phyloP scores from a whole-genome alignment of 331 rosid genomes.

The Quercus lobata region DNA sequence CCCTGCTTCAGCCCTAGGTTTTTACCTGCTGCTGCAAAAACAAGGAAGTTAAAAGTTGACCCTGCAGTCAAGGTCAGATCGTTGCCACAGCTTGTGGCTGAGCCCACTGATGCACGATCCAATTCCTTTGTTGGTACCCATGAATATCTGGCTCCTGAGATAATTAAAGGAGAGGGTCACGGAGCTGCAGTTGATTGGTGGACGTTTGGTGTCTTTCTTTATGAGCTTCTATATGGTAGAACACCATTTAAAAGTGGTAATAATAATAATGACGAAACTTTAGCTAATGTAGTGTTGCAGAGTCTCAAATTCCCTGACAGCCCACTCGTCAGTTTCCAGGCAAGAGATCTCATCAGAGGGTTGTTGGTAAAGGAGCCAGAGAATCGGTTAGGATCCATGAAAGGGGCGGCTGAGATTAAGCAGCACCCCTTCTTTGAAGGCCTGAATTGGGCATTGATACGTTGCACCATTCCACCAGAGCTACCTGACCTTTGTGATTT shows the following conservation, averaged over 20 bases:
- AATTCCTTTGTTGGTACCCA: constrained; percentile 93
- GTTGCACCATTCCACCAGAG: constrained; percentile 84
- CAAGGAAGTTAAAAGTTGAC: constrained; percentile 63
- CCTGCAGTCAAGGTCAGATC: constrained; percentile 55
- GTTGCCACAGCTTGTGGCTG: constrained; percentile 89
- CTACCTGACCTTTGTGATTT: constrained; percentile 61
- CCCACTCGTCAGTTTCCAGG: constrained; percentile 67
- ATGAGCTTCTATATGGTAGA: constrained; percentile 73
- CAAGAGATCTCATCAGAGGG: constrained; percentile 78
- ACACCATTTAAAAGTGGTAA: constrained; percentile 78
- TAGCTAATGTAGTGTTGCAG: constrained; percentile 75
- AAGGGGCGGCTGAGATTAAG: constrained; percentile 95
- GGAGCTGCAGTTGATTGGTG: constrained; percentile 99
- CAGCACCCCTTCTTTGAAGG: constrained; percentile 96
- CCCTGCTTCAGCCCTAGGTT: constrained; percentile 91
- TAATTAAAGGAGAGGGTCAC: constrained; percentile 88
- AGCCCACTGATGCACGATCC: constrained; percentile 87
- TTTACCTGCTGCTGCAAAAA: constrained; percentile 59
- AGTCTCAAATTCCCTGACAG: constrained; percentile 67
- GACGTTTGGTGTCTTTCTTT: constrained; percentile 89
- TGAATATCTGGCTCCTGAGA: constrained; percentile 91
- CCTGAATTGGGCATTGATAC: constrained; percentile 91
- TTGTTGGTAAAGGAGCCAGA: constrained; percentile 88
- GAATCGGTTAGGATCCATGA: constrained; percentile 73
- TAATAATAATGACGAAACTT: constrained; percentile 75